Evolutionary conservation across 345 rosid species (phyloP).

Genomic region (Eucalyptus sp.): DNA sequence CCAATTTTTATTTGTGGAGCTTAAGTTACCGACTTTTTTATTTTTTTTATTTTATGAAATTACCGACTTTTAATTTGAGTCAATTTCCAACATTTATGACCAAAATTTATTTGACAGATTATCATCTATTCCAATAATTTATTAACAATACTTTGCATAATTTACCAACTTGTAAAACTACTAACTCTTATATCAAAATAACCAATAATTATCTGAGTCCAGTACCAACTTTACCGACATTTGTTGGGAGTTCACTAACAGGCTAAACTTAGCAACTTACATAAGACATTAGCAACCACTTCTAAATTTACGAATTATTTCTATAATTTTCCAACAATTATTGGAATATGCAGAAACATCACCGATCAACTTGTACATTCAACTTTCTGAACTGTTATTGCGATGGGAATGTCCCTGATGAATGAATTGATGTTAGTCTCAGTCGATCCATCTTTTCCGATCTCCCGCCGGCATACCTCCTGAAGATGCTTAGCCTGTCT

Average conservation of each 20-base stretch:
- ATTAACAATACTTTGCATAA: neutral
- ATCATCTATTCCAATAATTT: neutral
- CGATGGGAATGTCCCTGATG: neutral
- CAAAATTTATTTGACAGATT: neutral
- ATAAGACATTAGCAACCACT: neutral
- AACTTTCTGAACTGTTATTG: neutral
- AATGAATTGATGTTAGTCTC: neutral
- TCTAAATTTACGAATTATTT: neutral
- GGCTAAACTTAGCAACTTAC: neutral
- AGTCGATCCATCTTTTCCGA: conserved; percentile 35
- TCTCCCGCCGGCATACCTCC: neutral
- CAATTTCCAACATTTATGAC: neutral
- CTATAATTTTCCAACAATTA: neutral
- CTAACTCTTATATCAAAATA: neutral
- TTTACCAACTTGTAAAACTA: neutral
- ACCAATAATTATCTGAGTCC: neutral
- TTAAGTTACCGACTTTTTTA: neutral
- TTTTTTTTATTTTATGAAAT: neutral
- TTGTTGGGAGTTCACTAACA: neutral
- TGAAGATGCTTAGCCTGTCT: neutral
- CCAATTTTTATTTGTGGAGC: neutral
- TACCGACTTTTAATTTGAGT: neutral
- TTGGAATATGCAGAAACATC: neutral
- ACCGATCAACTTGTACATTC: neutral
- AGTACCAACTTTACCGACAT: neutral